Evolutionary conservation across 192 early-diverging fungal species (phyloP).

Genomic region (Kickxella alabastrina): DNA sequence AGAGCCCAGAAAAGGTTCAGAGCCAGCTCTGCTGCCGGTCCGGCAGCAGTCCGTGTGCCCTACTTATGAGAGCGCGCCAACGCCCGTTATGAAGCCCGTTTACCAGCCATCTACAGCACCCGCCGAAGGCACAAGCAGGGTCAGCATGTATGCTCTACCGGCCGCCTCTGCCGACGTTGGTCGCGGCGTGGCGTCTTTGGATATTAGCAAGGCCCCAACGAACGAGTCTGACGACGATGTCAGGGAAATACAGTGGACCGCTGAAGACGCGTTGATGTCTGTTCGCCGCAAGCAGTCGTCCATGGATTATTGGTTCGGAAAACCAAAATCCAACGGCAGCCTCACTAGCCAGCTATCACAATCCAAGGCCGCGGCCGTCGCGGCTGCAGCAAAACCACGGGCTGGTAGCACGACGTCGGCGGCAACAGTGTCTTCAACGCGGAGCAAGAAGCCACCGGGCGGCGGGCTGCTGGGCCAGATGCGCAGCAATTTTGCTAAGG

Average conservation of each 20-base stretch:
- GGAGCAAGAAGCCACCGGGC: conserved; percentile 3
- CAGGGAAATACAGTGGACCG: conserved; percentile 11
- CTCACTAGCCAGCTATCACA: conserved; percentile 4
- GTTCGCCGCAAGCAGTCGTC: conserved; percentile 22
- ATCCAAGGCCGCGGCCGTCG: background rate
- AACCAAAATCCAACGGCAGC: background rate
- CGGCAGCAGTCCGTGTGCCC: too few species aligned
- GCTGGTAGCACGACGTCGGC: too few species aligned
- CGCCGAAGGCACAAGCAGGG: background rate
- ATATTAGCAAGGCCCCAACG: too few species aligned
- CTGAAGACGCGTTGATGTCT: conserved; percentile 2
- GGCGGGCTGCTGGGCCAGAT: conserved; percentile 10
- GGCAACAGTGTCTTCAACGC: background rate
- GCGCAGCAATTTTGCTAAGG: conserved; percentile 18
- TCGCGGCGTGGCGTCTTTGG: background rate
- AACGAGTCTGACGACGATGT: background rate
- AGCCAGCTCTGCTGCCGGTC: too few species aligned
- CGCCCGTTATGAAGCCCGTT: too few species aligned
- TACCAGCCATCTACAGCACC: too few species aligned
- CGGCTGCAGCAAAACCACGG: background rate
- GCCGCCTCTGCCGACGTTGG: background rate
- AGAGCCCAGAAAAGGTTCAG: too few species aligned
- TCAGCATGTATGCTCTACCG: background rate
- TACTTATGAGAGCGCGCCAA: too few species aligned
- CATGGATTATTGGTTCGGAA: conserved; percentile 24